Evolutionary conservation across 768 basidiomycete species (phyloP), one percentile per base, ranked within the genome.

Genomic region (Hygrophorus pudorinus): DNA sequence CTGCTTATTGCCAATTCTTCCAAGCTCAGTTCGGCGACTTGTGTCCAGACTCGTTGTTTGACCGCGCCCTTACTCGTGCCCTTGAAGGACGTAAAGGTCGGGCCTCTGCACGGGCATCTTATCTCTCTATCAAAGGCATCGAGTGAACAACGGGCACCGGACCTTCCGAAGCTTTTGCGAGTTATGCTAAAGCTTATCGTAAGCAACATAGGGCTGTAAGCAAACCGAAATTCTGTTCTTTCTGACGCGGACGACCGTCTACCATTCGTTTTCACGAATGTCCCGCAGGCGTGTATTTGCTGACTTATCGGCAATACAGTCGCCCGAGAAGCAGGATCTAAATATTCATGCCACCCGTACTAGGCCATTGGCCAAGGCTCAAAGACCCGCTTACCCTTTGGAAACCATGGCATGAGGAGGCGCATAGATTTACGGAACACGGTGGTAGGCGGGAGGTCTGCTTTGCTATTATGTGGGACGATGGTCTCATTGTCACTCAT

Each of bases 31-130:
- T 29, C 11, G 39, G 16, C 17, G 45, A 20, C 43, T 4, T 14
- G 5, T 12, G 5, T 12, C 39, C 31, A 51, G 50, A 51, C 47
- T 21, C 55, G 47, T 27, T 48, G 88, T 56, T 56, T 90, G 30
- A 89, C 86, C 0, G 86, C 3, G 88, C 82, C 0, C 64, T 86
- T 4, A 62, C 59, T 11, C 68, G 78, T 8, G 88, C 89, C 2
- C 59, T 68, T 12, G 70, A 78, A 62, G 53, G 48, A 88, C 78
- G 0, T 87, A 86, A 16, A 71, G 71, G 47, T 83, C 1, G 88
- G 88, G 0, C 81, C 83, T 2, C 65, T 88, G 3, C 86, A 88
- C 51, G 85, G 84, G 1, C 65, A 88, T 9, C 84, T 84, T 0
- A 66, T 86, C 33, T 85, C 81, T 5, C 59, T 85, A 71, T 88